A percentile compares a stretch with the other conserved stretches of the same genome.
Evolutionary conservation across 345 rosid species (phyloP).

Genomic region (Dipteronia sinensis): DNA sequence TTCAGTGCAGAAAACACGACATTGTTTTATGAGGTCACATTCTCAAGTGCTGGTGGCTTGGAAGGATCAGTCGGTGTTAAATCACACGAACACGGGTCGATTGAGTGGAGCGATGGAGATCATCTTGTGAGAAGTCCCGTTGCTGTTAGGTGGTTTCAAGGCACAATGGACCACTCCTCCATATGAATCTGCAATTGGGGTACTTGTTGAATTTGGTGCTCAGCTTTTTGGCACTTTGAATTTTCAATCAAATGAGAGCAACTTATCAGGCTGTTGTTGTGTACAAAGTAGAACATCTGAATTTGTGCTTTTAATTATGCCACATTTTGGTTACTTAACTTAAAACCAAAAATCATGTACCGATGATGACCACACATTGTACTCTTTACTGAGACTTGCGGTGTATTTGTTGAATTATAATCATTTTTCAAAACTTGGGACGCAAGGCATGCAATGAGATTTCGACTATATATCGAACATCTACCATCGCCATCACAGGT

Average conservation of each 20-base stretch:
- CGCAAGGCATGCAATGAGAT: too few relatives aligned
- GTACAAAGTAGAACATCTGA: not conserved
- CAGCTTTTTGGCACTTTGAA: too few relatives aligned
- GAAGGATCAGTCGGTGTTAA: slow-evolving; percentile 33
- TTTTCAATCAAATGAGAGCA: too few relatives aligned
- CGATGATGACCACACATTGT: not conserved
- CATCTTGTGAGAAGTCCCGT: slow-evolving; percentile 74
- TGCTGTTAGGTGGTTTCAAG: slow-evolving; percentile 60
- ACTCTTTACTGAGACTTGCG: not conserved
- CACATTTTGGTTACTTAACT: not conserved
- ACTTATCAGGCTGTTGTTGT: not conserved
- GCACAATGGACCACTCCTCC: slow-evolving; percentile 34
- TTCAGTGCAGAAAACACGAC: slow-evolving; percentile 50
- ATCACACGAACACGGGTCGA: slow-evolving; percentile 55
- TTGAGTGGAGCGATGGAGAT: slow-evolving; percentile 80
- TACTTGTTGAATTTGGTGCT: too few relatives aligned
- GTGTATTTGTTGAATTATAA: too few relatives aligned
- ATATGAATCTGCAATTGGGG: slow-evolving; percentile 18
- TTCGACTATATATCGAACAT: too few relatives aligned
- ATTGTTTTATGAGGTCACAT: slow-evolving; percentile 60
- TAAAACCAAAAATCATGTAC: not conserved
- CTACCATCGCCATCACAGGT: too few relatives aligned
- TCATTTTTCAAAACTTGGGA: too few relatives aligned
- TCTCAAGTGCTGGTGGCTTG: slow-evolving; percentile 43
- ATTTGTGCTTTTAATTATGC: not conserved